A percentile compares a stretch with the other conserved stretches of the same genome.
These are phyloP conservation scores for Davidsoniella neocaledoniae DNA, from an alignment of 2,329 filamentous ascomycete species.

Conservation along the genomic window DNA sequence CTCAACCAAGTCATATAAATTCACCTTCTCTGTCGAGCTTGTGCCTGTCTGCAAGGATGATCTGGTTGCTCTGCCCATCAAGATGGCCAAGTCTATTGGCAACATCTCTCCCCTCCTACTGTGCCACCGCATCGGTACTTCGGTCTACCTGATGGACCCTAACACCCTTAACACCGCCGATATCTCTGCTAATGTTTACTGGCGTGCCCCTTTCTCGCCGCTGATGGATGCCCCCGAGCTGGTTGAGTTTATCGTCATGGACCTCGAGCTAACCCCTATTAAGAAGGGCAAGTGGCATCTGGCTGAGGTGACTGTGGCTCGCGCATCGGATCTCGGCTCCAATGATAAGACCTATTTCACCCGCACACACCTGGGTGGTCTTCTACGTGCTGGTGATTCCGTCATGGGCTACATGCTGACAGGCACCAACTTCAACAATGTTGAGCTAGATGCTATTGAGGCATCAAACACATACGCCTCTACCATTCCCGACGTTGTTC, in stretches of 20 bases:
- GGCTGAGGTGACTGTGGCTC: slow-evolving; percentile 75
- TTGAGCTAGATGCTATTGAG: slow-evolving; percentile 70
- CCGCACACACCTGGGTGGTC: slow-evolving; percentile 71
- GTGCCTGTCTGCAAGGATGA: slow-evolving; percentile 97
- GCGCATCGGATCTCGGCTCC: slow-evolving; percentile 67
- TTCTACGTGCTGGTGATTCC: slow-evolving; percentile 78
- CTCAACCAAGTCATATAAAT: slow-evolving; percentile 83
- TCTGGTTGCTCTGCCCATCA: slow-evolving; percentile 79
- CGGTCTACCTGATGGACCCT: slow-evolving; percentile 78
- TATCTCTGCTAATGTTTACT: slow-evolving; percentile 67
- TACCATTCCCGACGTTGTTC: slow-evolving; percentile 74
- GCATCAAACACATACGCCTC: slow-evolving; percentile 57
- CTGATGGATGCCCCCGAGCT: slow-evolving; percentile 73
- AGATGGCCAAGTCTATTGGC: slow-evolving; percentile 69
- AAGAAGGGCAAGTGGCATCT: slow-evolving; percentile 69
- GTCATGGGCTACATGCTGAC: slow-evolving; percentile 87
- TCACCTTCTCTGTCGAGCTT: slow-evolving; percentile 74
- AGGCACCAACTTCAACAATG: slow-evolving; percentile 85
- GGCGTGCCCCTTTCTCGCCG: slow-evolving; percentile 72
- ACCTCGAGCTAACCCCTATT: slow-evolving; percentile 66
- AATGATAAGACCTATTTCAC: slow-evolving; percentile 84
- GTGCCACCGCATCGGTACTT: slow-evolving; percentile 76
- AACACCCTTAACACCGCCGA: slow-evolving; percentile 83
- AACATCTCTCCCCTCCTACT: slow-evolving; percentile 78
- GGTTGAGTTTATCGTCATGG: slow-evolving; percentile 85